Conservation (phyloP, 345 rosid genomes). For the Hevea brasiliensis region DNA sequence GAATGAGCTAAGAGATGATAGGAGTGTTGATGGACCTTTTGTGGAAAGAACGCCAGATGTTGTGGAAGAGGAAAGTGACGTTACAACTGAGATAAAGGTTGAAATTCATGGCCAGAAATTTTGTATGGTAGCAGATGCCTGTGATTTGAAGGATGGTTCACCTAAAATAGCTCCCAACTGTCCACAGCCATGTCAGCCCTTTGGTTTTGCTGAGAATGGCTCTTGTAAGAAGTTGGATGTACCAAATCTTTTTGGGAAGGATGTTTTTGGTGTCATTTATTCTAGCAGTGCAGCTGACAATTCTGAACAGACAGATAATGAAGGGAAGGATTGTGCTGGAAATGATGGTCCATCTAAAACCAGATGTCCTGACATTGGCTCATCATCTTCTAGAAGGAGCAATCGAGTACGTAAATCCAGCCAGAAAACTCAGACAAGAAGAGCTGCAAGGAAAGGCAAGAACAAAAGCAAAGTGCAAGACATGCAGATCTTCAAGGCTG, state of each 20-base stretch:
- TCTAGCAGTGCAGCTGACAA: slow-evolving; percentile 37
- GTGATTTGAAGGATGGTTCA: slow-evolving; percentile 28
- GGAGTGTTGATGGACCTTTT: slow-evolving; percentile 18
- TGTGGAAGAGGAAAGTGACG: slow-evolving; percentile 35
- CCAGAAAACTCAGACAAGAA: slow-evolving; percentile 40
- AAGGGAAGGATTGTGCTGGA: slow-evolving; percentile 38
- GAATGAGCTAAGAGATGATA: slow-evolving; percentile 26
- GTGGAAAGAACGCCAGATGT: slow-evolving; percentile 20
- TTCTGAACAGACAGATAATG: slow-evolving; percentile 28
- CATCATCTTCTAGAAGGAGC: slow-evolving; percentile 49
- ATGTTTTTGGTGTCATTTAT: slow-evolving; percentile 24
- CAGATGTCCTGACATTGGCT: slow-evolving; percentile 26
- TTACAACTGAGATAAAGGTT: slow-evolving; percentile 32
- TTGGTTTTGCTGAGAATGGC: not conserved
- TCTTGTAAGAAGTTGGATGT: too few species aligned
- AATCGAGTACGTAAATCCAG: slow-evolving; percentile 42
- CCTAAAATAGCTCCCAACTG: slow-evolving; percentile 15
- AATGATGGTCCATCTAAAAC: slow-evolving; percentile 41
- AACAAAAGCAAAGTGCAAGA: slow-evolving; percentile 36
- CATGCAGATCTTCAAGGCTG: slow-evolving; percentile 31
- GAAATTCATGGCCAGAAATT: slow-evolving; percentile 24
- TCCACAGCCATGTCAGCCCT: slow-evolving; percentile 21
- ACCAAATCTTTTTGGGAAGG: slow-evolving; percentile 13
- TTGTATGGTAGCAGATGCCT: slow-evolving; percentile 27
- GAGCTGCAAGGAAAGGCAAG: slow-evolving; percentile 40